Evolutionary conservation across 768 basidiomycete species (phyloP), one percentile per base, ranked within the genome.

Genomic region (Holtermanniella nyarrowii): DNA sequence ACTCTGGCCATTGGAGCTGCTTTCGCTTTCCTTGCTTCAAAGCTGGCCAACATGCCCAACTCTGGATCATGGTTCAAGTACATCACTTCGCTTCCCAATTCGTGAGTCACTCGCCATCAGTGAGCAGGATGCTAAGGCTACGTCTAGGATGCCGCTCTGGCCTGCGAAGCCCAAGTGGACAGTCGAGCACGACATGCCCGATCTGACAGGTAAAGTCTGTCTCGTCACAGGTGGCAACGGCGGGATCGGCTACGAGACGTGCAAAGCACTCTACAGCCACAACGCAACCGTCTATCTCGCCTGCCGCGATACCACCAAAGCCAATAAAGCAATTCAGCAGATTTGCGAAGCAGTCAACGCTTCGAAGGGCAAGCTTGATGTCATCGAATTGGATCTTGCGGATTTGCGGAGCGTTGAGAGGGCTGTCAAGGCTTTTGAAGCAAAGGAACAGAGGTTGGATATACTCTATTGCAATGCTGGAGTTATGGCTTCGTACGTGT

Each of bases 401-500:
- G 65, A 67, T 48, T 31, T 67, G 54, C 26, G 52, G 11, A 61
- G 61, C 31, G 58, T 67, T 3, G 55, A 62, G 20, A 3, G 31
- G 3, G 57, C 53, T 39, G 60, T 50, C 2, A 44, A 59, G 20
- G 62, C 62, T 42, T 59, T 64, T 39, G 13, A 21, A 31, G 59
- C 50, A 40, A 44, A 41, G 25, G 65, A 61, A 50, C 14, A 51
- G 4, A 43, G 47, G 18, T 47, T 68, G 4, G 57, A 68, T 42
- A 22, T 63, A 1, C 49, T 68, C 13, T 64, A 62, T 27, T 58
- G 57, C n/a, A 68, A 68, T 53, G 66, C 66, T 44, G 66, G 66
- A 20, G 55, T 68, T 31, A 68, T 68, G 66, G 63, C 63, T 21
- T 59, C 63, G 66, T 67, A 49, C 57, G 65, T 56, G 0, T 4